Conservation (phyloP, 2,329 filamentous ascomycete genomes). For the Xylaria sp. region DNA sequence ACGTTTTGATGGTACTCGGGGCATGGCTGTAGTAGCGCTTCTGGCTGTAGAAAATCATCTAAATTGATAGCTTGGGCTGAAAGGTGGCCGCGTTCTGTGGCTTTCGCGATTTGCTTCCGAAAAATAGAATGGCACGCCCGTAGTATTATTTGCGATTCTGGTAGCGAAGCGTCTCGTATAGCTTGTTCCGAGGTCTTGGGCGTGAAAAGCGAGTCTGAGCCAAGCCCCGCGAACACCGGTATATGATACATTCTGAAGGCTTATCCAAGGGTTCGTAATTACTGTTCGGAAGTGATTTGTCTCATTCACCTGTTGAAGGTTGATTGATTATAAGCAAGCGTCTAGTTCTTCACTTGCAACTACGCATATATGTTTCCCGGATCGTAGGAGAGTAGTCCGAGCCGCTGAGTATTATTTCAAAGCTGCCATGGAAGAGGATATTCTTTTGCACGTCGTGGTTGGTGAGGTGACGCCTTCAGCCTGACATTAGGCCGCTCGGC, state of each 20-base stretch:
- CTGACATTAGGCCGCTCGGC: too few species aligned
- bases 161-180: slow-evolving; percentile 21
- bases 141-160: slow-evolving; percentile 27
- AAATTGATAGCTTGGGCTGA: slow-evolving; percentile 20
- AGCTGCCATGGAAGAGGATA: too few species aligned
- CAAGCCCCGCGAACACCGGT: slow-evolving; percentile 32
- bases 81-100: slow-evolving; percentile 15
- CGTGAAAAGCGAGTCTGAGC: slow-evolving; percentile 30
- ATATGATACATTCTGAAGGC: slow-evolving; percentile 23
- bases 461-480: too few species aligned
- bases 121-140: slow-evolving; percentile 23
- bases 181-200: slow-evolving; percentile 14
- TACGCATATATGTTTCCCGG: too few species aligned
- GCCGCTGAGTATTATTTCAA: too few species aligned
- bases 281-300: background rate
- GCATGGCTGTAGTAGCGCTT: slow-evolving; percentile 20
- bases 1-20: slow-evolving; percentile 26
- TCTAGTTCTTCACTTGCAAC: too few species aligned
- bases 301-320: too few species aligned
- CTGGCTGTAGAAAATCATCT: slow-evolving; percentile 24
- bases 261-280: background rate
- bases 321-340: too few species aligned
- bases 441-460: too few species aligned
- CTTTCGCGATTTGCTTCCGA: slow-evolving; percentile 11
- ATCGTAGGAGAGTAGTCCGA: too few species aligned